Base-by-base conservation (phyloP, 108 stramenopile genomes). In the Cylindrotheca closterium region DNA sequence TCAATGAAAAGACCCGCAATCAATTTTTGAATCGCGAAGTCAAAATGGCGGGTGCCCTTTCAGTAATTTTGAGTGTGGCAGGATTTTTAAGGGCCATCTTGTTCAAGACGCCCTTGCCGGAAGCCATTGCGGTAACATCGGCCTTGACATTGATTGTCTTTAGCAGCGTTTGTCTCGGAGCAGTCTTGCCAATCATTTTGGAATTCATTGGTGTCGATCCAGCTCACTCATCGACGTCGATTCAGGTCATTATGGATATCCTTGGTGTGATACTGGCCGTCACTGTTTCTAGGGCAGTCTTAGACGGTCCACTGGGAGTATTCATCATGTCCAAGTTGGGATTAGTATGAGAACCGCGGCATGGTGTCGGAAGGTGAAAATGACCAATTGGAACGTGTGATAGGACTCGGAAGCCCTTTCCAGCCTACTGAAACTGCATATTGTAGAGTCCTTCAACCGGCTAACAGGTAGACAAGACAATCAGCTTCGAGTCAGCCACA, bases 181-280 rank as follows among this genome's bases (percentile, higher is more conserved):
- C 90, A 2, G 57, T 91, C 1, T 65, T 96, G 55, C 94, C 94
- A 8, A 42, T 96, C 55, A 45, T 87, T 15, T 55, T 96, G 67
- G 74, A 91, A 47, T 58, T 55, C 42, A 32, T 91, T 53, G 83
- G 87, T 12, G 78, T 93, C 52, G 94, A 96, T 79, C 91, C 94
- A n/a, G 94, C 94, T 12, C 91, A 96, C 68, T 70, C 68, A 2
- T 86, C 84, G 21, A 96, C 94, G 1, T 89, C 87, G 1, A 96
- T 96, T 50, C 94, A 96, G 68, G 73, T 77, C 29, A 68, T 78
- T 19, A 82, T 82, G 81, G 81, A 81, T 53, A 87, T 87, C 62
- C 61, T 79, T 3, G 83, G 84, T 30, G 94, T 95, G 10, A 67
- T 91, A 0, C 46, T 95, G 25, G 87, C 89, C 0, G 87, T 92